Conservation (phyloP, 371 early-diverging fungal genomes). For the Apophysomyces trapeziformis region DNA sequence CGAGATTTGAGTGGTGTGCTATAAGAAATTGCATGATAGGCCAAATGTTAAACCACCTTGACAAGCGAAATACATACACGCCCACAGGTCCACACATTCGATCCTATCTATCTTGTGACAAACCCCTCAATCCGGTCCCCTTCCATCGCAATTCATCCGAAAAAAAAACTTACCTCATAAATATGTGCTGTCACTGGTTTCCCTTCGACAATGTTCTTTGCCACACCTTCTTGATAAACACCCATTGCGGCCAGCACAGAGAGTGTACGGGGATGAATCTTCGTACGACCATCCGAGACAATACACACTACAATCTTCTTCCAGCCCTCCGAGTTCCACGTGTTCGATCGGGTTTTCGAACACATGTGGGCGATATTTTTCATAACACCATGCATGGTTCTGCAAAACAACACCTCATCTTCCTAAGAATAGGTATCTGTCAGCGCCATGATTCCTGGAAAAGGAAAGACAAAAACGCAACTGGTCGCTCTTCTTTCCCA, state of each 20-base stretch:
- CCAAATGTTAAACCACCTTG: too few relatives aligned
- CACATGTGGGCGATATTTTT: slow-evolving; percentile 92
- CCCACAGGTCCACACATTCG: too few relatives aligned
- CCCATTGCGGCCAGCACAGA: slow-evolving; percentile 87
- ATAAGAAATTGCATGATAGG: slow-evolving; percentile 18
- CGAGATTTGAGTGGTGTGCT: slow-evolving; percentile 80
- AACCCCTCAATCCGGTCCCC: too few relatives aligned
- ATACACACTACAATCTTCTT: slow-evolving; percentile 91
- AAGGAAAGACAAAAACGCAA: not conserved
- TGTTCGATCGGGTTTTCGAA: slow-evolving; percentile 74
- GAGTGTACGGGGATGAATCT: slow-evolving; percentile 79
- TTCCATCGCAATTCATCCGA: too few relatives aligned
- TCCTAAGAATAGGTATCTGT: slow-evolving; percentile 52
- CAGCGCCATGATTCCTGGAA: not conserved
- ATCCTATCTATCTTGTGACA: too few relatives aligned
- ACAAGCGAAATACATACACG: too few relatives aligned
- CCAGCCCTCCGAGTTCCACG: slow-evolving; percentile 93
- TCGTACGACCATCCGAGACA: slow-evolving; percentile 81
- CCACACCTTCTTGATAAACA: slow-evolving; percentile 91
- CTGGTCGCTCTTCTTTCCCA: not conserved
- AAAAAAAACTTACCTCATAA: slow-evolving; percentile 66
- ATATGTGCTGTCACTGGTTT: slow-evolving; percentile 82
- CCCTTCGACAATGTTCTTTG: slow-evolving; percentile 71
- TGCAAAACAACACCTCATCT: slow-evolving; percentile 88
- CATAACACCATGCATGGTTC: slow-evolving; percentile 88